These are phyloP conservation scores for Candida bentonensis DNA, from an alignment of 805 yeast species.

Conservation along the genomic window DNA sequence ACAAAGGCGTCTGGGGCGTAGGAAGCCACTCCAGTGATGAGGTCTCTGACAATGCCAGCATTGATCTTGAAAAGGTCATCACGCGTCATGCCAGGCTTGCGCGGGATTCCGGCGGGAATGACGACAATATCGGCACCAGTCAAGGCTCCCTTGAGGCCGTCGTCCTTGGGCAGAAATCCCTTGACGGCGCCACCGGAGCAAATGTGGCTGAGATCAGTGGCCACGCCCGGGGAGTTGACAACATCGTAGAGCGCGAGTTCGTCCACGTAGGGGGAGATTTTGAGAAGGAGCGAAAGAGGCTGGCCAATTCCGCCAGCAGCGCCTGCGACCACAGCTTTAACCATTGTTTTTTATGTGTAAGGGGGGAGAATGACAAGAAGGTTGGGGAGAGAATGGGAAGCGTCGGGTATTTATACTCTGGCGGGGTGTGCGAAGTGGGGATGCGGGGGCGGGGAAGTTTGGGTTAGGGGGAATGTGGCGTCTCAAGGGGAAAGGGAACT, in stretches of 20 bases:
- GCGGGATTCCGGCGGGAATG: constrained; percentile 86
- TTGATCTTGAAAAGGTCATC: constrained; percentile 78
- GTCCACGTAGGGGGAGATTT: constrained; percentile 47
- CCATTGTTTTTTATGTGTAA: constrained; percentile 15
- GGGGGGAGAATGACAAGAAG: not conserved
- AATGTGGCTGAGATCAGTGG: constrained; percentile 77
- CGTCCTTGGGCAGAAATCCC: constrained; percentile 48
- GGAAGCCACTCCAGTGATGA: constrained; percentile 63
- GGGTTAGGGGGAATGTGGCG: no score
- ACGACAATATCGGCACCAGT: constrained; percentile 73
- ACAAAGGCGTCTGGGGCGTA: constrained; percentile 62
- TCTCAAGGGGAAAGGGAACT: no score
- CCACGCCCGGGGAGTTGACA: constrained; percentile 74
- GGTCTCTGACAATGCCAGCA: constrained; percentile 61
- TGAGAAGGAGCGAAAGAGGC: constrained; percentile 71
- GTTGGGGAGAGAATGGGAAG: not conserved
- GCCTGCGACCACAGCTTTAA: constrained; percentile 48
- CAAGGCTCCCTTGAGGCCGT: constrained; percentile 55
- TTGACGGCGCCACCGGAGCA: constrained; percentile 49
- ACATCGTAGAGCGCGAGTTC: constrained; percentile 74
- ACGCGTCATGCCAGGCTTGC: constrained; percentile 92
- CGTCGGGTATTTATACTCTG: constrained; percentile 2
- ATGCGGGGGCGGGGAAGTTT: no score
- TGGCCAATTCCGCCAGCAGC: constrained; percentile 95
- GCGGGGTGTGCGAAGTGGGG: no score